Percentiles rank a stretch among this genome's conserved stretches.
phyloP scores from a whole-genome alignment of 2,329 filamentous ascomycete species.

The Fusarium burgessii region DNA sequence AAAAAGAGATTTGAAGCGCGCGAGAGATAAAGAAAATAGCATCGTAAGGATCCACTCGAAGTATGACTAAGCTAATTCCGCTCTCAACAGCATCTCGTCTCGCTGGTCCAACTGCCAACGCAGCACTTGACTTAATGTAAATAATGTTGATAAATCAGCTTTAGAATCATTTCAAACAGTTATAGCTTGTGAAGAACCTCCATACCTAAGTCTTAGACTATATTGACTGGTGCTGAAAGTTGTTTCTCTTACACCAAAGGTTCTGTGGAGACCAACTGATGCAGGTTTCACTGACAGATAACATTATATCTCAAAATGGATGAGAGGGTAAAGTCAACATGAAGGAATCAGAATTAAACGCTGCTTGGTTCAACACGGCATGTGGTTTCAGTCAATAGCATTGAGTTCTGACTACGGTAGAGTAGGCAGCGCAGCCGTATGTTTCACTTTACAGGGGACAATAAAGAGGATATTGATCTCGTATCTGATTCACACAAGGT shows the following conservation, averaged over 20 bases:
- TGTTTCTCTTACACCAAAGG: neutral
- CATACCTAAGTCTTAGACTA: too few relatives aligned
- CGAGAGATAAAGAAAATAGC: slow-evolving; percentile 11
- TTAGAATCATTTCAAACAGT: too few relatives aligned
- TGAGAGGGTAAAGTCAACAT: too few relatives aligned
- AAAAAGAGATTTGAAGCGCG: slow-evolving; percentile 19
- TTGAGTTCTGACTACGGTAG: neutral
- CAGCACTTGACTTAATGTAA: neutral
- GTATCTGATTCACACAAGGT: neutral
- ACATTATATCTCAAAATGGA: too few relatives aligned
- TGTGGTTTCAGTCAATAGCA: neutral
- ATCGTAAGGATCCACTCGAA: slow-evolving; percentile 29
- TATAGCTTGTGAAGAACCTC: too few relatives aligned
- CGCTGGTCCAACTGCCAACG: neutral
- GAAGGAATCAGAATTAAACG: too few relatives aligned
- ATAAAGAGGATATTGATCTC: neutral
- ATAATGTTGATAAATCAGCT: neutral
- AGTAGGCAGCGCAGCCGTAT: neutral
- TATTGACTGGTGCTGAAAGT: too few relatives aligned
- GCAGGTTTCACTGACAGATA: neutral
- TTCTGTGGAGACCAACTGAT: neutral
- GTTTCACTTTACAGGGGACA: neutral
- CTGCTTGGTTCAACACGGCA: too few relatives aligned
- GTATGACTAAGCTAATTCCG: slow-evolving; percentile 42
- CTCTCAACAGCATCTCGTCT: neutral